Percentiles rank a stretch among this genome's conserved stretches.
These are phyloP conservation scores for Hemerocallis citrina DNA, from an alignment of 106 monocot species.

Conservation along the genomic window DNA sequence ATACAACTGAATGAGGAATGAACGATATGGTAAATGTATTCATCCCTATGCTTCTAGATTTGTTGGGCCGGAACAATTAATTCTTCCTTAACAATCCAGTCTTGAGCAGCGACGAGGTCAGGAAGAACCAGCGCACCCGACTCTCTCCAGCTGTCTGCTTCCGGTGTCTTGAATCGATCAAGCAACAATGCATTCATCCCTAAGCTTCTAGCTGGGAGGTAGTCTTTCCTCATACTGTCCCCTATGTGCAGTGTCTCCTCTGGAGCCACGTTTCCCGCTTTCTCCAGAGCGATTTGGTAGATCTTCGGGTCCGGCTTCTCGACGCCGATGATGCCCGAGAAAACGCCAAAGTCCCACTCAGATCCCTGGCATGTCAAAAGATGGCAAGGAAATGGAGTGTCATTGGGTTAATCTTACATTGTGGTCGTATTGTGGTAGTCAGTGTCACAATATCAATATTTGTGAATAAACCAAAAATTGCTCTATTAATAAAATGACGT, in stretches of 20 bases:
- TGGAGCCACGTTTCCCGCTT: conserved; percentile 62
- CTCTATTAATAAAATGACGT: too few relatives aligned
- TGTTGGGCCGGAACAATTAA: conserved; percentile 15
- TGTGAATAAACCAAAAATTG: too few relatives aligned
- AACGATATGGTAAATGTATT: too few relatives aligned
- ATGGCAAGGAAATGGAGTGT: background rate
- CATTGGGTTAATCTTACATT: too few relatives aligned
- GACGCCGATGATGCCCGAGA: conserved; percentile 78
- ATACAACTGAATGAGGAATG: too few relatives aligned
- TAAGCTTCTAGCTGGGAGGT: conserved; percentile 58
- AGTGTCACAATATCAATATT: background rate
- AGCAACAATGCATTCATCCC: conserved; percentile 89
- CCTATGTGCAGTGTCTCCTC: conserved; percentile 81
- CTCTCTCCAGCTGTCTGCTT: conserved; percentile 70
- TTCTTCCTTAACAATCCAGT: conserved; percentile 54
- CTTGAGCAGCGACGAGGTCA: conserved; percentile 58
- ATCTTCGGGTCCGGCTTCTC: conserved; percentile 84
- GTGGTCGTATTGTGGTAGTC: too few relatives aligned
- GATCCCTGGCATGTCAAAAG: conserved; percentile 41
- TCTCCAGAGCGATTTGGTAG: conserved; percentile 81
- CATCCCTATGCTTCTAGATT: conserved; percentile 14
- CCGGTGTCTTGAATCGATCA: conserved; percentile 80
- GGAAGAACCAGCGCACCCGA: conserved; percentile 71
- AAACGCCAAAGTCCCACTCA: conserved; percentile 99
- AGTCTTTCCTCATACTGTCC: conserved; percentile 90